Evolutionary conservation across 1,139 yeast species (phyloP), one percentile per base, ranked within the genome.

Genomic region (Protomyces inouyei): DNA sequence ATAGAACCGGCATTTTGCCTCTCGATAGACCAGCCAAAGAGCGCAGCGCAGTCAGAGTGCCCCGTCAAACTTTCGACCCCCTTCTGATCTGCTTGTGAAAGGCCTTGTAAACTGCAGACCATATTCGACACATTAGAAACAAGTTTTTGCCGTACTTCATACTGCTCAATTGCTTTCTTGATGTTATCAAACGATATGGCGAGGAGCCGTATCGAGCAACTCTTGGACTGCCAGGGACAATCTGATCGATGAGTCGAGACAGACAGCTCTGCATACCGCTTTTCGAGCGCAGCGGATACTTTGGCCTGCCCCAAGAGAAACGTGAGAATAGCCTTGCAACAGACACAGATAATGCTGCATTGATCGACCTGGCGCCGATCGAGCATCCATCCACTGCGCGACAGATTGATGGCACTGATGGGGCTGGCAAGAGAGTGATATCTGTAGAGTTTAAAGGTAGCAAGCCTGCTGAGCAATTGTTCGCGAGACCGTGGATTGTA

Each of bases 171-270:
- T 43, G 57, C 38, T 16, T 18, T n/a, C 2, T 40, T 18, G 18
- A 32, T 9, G 4, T 45, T 38, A 9, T 40, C 53, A 14, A 52
- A 40, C 2, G 63, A 23, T 38, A 38, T 37, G 21, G 64, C 57
- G 40, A 60, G 37, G 4, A 60, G 21, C 9, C 52, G 40, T 37
- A 16, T 45, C 8, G 25, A 12, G 23, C 54, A 53, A n/a, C 21
- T 14, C n/a, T 53, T 53, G 3, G n/a, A 28, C 18, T 43, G 6
- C 64, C 64, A 60, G 1, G 55, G 59, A 60, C 64, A 60, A 16
- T 21, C 21, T 21, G 5, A 21, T 8, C 12, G 28, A 46, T 60
- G 64, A 10, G 51, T 21, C 5, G 28, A 6, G 5, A n/a, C 16
- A 25, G 46, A 21, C 18, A 45, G 18, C 40, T 35, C 48, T 12